Conservation (phyloP, 106 monocot species). For the Apostasia ramifera region DNA sequence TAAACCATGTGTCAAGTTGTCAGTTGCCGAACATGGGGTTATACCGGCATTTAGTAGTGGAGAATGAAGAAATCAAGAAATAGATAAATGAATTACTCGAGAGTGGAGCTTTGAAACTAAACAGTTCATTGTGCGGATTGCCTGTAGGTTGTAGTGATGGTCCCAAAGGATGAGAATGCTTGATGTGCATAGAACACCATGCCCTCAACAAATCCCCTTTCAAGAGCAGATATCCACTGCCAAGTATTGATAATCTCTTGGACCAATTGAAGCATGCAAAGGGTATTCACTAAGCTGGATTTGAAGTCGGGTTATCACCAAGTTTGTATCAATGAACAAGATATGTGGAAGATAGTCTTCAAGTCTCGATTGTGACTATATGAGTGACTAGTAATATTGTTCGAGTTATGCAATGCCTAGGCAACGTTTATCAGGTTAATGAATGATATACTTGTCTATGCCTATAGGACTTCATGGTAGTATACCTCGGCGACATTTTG, state of each 20-base stretch:
- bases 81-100: neutral
- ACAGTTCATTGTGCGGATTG: neutral
- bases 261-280: neutral
- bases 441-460: neutral
- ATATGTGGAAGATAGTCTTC: constrained; percentile 1
- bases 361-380: neutral
- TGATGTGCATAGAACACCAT: neutral
- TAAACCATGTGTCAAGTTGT: no score
- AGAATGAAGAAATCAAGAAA: neutral
- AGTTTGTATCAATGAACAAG: neutral
- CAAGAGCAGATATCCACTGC: no score
- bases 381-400: neutral
- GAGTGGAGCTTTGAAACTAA: neutral
- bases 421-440: neutral
- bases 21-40: neutral
- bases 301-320: no score
- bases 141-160: neutral
- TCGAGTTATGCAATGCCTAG: neutral
- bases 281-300: neutral
- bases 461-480: neutral
- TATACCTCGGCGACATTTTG: neutral
- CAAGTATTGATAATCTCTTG: neutral
- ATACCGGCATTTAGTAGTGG: neutral
- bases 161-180: neutral
- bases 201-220: neutral